A percentile compares a stretch with the other conserved stretches of the same genome.
These are phyloP conservation scores for Aspergillus biplanus DNA, from an alignment of 495 filamentous ascomycete species.

Conservation along the genomic window DNA sequence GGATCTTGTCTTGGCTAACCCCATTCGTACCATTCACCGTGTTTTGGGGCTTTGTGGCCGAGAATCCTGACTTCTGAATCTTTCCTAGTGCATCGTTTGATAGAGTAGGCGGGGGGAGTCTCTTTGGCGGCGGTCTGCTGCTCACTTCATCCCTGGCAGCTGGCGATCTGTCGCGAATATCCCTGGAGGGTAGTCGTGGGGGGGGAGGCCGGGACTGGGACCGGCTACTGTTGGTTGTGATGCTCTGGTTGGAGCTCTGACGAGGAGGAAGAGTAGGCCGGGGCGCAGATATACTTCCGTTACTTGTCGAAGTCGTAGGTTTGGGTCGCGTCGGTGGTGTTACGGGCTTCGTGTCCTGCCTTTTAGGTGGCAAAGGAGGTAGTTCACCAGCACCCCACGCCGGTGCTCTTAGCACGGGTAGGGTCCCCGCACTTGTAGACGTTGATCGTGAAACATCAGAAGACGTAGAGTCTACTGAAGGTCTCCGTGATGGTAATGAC, in stretches of 20 bases:
- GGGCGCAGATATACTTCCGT: constrained; percentile 23
- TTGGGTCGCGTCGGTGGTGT: constrained; percentile 31
- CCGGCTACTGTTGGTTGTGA: constrained; percentile 17
- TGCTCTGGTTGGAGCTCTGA: constrained; percentile 22
- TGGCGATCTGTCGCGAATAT: constrained; percentile 26
- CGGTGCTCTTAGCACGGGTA: constrained; percentile 37
- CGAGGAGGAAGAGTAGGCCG: constrained; percentile 25
- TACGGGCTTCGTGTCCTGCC: constrained; percentile 27
- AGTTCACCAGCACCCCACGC: constrained; percentile 49
- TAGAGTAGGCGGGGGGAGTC: constrained; percentile 41
- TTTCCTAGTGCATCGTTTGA: constrained; percentile 34
- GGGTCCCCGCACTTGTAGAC: constrained; percentile 40
- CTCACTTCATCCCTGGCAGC: constrained; percentile 21
- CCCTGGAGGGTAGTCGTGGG: constrained; percentile 40
- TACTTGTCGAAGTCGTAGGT: constrained; percentile 26
- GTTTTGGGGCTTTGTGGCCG: constrained; percentile 38
- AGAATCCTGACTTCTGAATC: constrained; percentile 44
- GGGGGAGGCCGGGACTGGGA: constrained; percentile 19
- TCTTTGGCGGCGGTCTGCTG: constrained; percentile 29
- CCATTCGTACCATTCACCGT: constrained; percentile 20
- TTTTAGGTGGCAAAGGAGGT: constrained; percentile 49
- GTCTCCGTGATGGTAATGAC: constrained; percentile 42
- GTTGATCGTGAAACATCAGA: constrained; percentile 46
- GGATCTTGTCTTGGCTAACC: constrained; percentile 16
- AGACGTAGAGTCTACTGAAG: constrained; percentile 42